phyloP scores from a whole-genome alignment of 1,284 basidiomycete species.

The Chalciporus sp. region DNA sequence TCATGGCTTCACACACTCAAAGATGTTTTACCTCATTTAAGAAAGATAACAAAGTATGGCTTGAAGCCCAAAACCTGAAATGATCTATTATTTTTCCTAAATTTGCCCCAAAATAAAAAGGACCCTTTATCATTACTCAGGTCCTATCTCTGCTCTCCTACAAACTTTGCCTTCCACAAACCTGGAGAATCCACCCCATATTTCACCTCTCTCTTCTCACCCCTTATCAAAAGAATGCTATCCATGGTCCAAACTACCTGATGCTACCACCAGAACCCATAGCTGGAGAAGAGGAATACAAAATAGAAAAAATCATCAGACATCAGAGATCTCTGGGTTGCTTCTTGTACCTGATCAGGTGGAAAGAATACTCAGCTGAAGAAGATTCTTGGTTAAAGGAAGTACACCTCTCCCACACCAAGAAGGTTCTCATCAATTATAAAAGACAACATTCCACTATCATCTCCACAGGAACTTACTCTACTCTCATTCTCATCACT shows the following conservation, averaged over 20 bases:
- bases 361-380: not conserved
- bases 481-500: too few species aligned
- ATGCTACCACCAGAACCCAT: too few species aligned
- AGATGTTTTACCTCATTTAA: not conserved
- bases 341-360: not conserved
- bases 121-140: not conserved
- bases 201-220: conserved; percentile 1
- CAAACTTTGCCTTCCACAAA: not conserved
- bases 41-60: not conserved
- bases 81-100: not conserved
- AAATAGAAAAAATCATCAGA: not conserved
- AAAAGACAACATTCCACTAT: too few species aligned
- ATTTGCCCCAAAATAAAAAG: not conserved
- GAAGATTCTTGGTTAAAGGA: not conserved
- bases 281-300: not conserved
- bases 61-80: not conserved
- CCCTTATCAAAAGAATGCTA: not conserved
- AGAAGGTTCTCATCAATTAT: not conserved
- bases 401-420: not conserved
- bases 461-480: too few species aligned
- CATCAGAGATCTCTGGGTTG: not conserved
- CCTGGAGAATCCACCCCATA: not conserved
- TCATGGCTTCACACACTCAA: not conserved
- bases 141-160: not conserved
- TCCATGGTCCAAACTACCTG: not conserved